A percentile compares a stretch with the other conserved stretches of the same genome.
Evolutionary conservation across 2,329 filamentous ascomycete species (phyloP).

Genomic region (Diplocarpon rosae): DNA sequence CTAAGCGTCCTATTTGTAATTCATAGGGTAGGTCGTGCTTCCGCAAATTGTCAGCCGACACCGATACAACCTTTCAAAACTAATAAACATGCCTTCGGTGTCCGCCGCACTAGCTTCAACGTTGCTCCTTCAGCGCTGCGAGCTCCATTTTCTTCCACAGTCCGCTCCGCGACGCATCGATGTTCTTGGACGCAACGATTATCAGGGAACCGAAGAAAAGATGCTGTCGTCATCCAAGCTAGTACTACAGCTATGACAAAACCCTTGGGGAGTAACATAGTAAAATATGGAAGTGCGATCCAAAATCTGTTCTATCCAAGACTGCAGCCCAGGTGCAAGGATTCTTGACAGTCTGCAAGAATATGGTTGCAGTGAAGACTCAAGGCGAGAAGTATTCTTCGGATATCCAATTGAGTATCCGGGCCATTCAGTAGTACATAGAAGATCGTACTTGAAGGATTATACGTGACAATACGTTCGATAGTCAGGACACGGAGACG

Average conservation of each 20-base stretch:
- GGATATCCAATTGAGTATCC: slow-evolving; percentile 1
- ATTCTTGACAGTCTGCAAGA: neutral
- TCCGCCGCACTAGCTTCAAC: slow-evolving; percentile 10
- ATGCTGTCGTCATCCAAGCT: slow-evolving; percentile 16
- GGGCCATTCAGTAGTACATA: slow-evolving; percentile 1
- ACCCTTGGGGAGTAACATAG: slow-evolving; percentile 14
- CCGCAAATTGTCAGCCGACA: neutral
- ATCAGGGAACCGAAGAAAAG: slow-evolving; percentile 19
- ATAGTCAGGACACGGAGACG: slow-evolving; percentile 9
- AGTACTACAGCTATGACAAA: slow-evolving; percentile 10
- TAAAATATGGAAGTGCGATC: neutral
- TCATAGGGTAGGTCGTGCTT: slow-evolving; percentile 8
- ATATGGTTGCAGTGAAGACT: neutral
- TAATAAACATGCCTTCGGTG: slow-evolving; percentile 5
- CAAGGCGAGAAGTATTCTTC: neutral
- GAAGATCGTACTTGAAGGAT: neutral
- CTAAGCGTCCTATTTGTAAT: slow-evolving; percentile 13
- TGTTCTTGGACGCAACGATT: slow-evolving; percentile 17
- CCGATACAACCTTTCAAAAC: neutral
- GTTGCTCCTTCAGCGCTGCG: neutral
- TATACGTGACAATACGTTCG: slow-evolving; percentile 1
- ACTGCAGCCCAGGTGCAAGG: neutral
- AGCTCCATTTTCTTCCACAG: neutral
- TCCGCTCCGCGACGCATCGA: slow-evolving; percentile 4
- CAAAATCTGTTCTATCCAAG: neutral